Evolutionary conservation across 257 asterid genomes (phyloP), one percentile per base, ranked within the genome.

Genomic region (Lithospermum erythrorhizon): DNA sequence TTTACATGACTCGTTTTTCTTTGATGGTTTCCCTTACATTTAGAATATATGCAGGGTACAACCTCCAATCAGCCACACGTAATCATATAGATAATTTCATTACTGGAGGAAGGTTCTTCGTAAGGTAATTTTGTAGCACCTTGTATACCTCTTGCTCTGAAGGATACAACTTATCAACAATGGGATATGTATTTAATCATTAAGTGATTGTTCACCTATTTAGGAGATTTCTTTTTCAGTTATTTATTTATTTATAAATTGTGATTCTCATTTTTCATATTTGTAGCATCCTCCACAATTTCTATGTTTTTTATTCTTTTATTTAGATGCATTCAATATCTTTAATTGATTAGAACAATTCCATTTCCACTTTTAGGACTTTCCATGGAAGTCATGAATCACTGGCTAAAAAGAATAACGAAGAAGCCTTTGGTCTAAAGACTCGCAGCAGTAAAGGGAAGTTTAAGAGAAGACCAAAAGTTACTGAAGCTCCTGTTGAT

Each of bases 311-410:
- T 5, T 41, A 11, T 2, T 41, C 18, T 41, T 13, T 13, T 11
- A 13, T 5, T 7, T 41, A 41, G 18, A 41, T 41, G 4, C 18
- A 41, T 41, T 11, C 4, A 35, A 2, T 41, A 41, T 11, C 16
- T 41, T 41, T 14, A 41, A 41, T 41, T 41, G 49, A 41, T 41
- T 13, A 41, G 49, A 41, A 41, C 49, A 41, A 13, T 41, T 41
- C 18, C 18, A 37, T 62, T 27, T 70, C 66, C 61, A 57, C 56
- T 55, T 62, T 51, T 76, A 88, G 97, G 90, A 65, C 48, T 68
- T 78, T 88, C 66, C 98, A 80, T 81, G 78, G 83, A 62, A 93
- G 76, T 75, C 84, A 80, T 52, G 83, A 71, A 70, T 79, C 74
- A 66, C 79, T 78, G 63, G 78, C 72, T 35, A 64, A 76, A 73